phyloP scores from a whole-genome alignment of 805 yeast species.

The Kodamaea nitidulidarum region DNA sequence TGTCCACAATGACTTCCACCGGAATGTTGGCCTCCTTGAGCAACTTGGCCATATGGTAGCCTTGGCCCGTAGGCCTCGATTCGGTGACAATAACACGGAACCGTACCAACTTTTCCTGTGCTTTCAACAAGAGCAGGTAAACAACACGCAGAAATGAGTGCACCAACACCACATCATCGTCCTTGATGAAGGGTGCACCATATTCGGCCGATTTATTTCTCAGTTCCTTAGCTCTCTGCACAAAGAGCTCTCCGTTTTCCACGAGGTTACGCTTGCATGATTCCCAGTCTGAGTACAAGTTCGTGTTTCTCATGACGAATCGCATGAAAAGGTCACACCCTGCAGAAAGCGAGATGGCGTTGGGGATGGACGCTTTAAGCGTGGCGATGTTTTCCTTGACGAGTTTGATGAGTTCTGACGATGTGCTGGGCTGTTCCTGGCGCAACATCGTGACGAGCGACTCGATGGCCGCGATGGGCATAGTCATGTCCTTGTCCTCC shows the following conservation, averaged over 20 bases:
- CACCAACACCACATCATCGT: slow-evolving; percentile 84
- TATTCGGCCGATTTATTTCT: slow-evolving; percentile 82
- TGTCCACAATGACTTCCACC: slow-evolving; percentile 81
- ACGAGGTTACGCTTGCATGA: slow-evolving; percentile 83
- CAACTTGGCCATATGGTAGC: slow-evolving; percentile 63
- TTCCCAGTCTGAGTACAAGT: slow-evolving; percentile 91
- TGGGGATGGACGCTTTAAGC: slow-evolving; percentile 74
- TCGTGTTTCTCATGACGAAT: slow-evolving; percentile 84
- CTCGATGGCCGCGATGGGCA: slow-evolving; percentile 99
- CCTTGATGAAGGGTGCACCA: slow-evolving; percentile 86
- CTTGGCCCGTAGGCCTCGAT: slow-evolving; percentile 80
- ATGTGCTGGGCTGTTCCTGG: slow-evolving; percentile 84
- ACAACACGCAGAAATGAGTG: slow-evolving; percentile 95
- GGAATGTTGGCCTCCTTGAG: slow-evolving; percentile 76
- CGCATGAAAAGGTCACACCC: slow-evolving; percentile 97
- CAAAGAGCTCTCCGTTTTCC: slow-evolving; percentile 88
- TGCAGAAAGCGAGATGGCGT: slow-evolving; percentile 90
- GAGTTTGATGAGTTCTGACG: slow-evolving; percentile 83
- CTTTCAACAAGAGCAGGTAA: slow-evolving; percentile 65
- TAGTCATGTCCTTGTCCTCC: slow-evolving; percentile 94
- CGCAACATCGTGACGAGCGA: slow-evolving; percentile 79
- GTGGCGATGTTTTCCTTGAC: slow-evolving; percentile 72
- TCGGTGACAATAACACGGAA: slow-evolving; percentile 92
- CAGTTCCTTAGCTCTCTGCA: slow-evolving; percentile 86
- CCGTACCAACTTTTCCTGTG: slow-evolving; percentile 67